Conservation (phyloP, 1,139 yeast species). For the Candida pseudoviswanathii region DNA sequence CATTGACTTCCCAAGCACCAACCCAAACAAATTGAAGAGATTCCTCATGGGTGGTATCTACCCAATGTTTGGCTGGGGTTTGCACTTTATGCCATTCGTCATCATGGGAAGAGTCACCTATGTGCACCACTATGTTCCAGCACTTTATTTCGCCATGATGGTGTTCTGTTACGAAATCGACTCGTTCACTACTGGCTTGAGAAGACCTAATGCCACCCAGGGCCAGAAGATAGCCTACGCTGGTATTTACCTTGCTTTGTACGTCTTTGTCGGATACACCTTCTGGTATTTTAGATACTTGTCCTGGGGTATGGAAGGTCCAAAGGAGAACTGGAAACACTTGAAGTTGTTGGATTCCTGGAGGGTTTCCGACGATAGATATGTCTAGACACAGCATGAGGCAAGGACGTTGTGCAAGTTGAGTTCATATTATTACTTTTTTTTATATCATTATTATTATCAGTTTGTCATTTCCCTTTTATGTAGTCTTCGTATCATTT, state of each 20-base stretch:
- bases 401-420: background rate
- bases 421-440: background rate
- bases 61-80: conserved; percentile 93
- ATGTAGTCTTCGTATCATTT: no score
- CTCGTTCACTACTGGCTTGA: conserved; percentile 50
- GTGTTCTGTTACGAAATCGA: conserved; percentile 79
- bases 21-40: conserved; percentile 32
- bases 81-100: conserved; percentile 88
- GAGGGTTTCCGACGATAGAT: conserved; percentile 52
- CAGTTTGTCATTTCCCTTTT: no score
- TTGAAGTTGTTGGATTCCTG: conserved; percentile 78
- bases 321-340: conserved; percentile 64
- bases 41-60: conserved; percentile 81
- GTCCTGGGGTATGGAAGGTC: conserved; percentile 91
- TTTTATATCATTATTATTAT: no score
- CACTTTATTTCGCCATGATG: conserved; percentile 90
- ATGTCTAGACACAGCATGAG: conserved; percentile 10
- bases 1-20: conserved; percentile 57
- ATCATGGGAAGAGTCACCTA: conserved; percentile 97
- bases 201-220: conserved; percentile 28
- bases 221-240: conserved; percentile 30
- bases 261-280: conserved; percentile 30
- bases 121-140: conserved; percentile 96
- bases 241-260: conserved; percentile 31
- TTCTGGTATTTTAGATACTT: conserved; percentile 77